phyloP scores from a whole-genome alignment of 805 yeast genomes.

The Saturnispora serradocipensis region DNA sequence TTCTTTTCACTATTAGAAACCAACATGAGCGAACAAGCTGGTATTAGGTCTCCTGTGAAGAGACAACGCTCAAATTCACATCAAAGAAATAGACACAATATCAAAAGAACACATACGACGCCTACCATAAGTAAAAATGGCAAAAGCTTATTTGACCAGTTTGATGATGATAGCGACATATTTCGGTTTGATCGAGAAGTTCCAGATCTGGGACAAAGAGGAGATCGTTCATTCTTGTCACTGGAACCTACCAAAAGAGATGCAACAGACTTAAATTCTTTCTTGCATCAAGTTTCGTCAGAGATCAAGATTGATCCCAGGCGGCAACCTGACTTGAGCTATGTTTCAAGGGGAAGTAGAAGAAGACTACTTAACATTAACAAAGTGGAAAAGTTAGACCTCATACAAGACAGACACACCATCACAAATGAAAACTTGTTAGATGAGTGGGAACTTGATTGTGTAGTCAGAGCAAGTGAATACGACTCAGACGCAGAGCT shows the following conservation, averaged over 20 bases:
- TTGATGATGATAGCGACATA: not conserved
- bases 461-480: conserved; percentile 13
- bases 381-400: not conserved
- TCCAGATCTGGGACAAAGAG: not conserved
- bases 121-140: not conserved
- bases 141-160: conserved; percentile 1
- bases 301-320: conserved; percentile 6
- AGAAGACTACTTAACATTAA: not conserved
- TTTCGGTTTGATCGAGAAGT: conserved; percentile 2
- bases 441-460: conserved; percentile 12
- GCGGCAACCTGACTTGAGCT: not conserved
- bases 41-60: conserved; percentile 1
- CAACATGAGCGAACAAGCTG: not conserved
- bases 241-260: conserved; percentile 7
- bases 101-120: conserved; percentile 18
- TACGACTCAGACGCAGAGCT: conserved; percentile 13
- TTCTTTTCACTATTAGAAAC: not conserved
- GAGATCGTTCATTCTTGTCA: not conserved
- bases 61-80: conserved; percentile 3
- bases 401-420: conserved; percentile 9
- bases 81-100: conserved; percentile 6
- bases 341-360: not conserved
- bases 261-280: conserved; percentile 23
- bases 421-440: conserved; percentile 10
- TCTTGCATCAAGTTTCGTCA: conserved; percentile 19